These are phyloP conservation scores for Camelina laxa DNA, from an alignment of 345 rosid species.

Conservation along the genomic window DNA sequence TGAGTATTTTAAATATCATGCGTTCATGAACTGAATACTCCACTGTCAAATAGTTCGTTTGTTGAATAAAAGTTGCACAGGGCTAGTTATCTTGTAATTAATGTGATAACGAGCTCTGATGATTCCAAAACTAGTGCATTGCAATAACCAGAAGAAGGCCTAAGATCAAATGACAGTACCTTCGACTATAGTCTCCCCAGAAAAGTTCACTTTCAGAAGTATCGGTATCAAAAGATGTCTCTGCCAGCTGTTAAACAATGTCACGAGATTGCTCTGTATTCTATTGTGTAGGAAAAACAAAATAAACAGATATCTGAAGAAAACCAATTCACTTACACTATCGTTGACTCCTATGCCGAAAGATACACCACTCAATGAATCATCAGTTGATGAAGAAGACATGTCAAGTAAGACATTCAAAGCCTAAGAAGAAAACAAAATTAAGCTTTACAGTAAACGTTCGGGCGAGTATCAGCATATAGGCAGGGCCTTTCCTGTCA, in stretches of 20 bases:
- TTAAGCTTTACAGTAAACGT: conserved; percentile 18
- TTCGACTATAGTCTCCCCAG: conserved; percentile 61
- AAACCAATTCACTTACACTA: conserved; percentile 59
- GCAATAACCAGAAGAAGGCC: conserved; percentile 21
- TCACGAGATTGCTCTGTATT: conserved; percentile 24
- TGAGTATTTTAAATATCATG: conserved; percentile 6
- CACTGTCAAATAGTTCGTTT: background rate
- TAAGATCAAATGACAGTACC: conserved; percentile 50
- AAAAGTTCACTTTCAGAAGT: conserved; percentile 64
- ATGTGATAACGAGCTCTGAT: conserved; percentile 2
- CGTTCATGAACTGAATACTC: conserved; percentile 19
- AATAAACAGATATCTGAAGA: background rate
- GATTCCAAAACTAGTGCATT: conserved; percentile 10
- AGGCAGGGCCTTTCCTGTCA: conserved; percentile 26
- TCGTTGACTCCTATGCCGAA: conserved; percentile 44
- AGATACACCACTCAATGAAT: conserved; percentile 44
- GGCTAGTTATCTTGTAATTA: background rate
- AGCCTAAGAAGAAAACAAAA: conserved; percentile 61
- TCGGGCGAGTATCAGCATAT: conserved; percentile 39
- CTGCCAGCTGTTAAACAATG: conserved; percentile 56
- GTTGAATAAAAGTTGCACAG: conserved; percentile 4
- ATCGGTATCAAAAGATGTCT: conserved; percentile 57
- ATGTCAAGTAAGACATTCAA: conserved; percentile 72
- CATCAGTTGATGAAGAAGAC: conserved; percentile 59
- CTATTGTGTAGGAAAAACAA: background rate